These are phyloP conservation scores for Dalechampia spathulata DNA, from an alignment of 441 rosid species.

Conservation along the genomic window DNA sequence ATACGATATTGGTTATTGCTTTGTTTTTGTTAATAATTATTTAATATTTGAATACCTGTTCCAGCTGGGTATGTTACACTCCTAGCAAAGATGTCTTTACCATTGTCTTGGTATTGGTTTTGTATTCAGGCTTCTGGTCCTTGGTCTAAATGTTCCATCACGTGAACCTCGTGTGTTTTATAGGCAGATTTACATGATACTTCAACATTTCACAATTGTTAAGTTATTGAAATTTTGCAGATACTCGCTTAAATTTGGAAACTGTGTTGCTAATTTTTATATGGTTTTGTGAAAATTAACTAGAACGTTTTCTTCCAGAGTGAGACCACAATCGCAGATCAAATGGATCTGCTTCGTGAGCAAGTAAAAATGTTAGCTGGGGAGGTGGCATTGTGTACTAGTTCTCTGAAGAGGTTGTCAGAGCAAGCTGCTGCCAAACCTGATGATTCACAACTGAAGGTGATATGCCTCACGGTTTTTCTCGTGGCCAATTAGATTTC, in stretches of 20 bases:
- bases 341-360: constrained; percentile 94
- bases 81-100: background rate
- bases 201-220: background rate
- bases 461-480: constrained; percentile 18
- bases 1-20: background rate
- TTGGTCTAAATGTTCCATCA: too few species aligned
- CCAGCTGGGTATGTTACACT: too few species aligned
- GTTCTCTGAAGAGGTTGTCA: constrained; percentile 72
- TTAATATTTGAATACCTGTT: background rate
- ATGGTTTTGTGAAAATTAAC: too few species aligned
- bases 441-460: constrained; percentile 56
- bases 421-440: constrained; percentile 63
- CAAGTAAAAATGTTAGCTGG: constrained; percentile 89
- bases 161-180: background rate
- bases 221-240: background rate
- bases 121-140: too few species aligned
- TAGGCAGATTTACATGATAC: background rate
- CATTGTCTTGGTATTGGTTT: too few species aligned
- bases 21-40: background rate
- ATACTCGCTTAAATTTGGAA: background rate
- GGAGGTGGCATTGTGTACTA: constrained; percentile 79
- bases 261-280: too few species aligned
- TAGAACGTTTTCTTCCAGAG: constrained; percentile 42
- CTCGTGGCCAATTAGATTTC: background rate
- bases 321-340: constrained; percentile 66